A percentile compares a stretch with the other conserved stretches of the same genome.
phyloP scores from a whole-genome alignment of 2,329 filamentous ascomycete genomes.

The Fusarium bactridioides region DNA sequence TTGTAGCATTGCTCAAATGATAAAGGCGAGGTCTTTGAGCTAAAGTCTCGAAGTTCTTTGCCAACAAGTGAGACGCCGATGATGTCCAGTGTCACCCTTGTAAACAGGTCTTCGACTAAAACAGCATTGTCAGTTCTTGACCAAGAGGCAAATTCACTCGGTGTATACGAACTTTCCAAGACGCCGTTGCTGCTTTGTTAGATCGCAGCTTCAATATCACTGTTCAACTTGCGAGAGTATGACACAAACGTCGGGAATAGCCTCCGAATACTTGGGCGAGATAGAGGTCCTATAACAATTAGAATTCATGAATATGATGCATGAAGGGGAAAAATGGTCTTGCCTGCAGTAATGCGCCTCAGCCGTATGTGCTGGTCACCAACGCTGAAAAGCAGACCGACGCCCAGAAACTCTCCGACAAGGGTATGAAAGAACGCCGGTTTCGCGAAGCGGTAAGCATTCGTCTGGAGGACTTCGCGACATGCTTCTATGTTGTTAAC shows the following conservation, averaged over 20 bases:
- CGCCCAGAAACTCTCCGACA: conserved; percentile 20
- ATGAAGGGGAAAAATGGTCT: neutral
- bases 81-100: conserved; percentile 13
- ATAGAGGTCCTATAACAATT: neutral
- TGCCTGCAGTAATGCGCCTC: conserved; percentile 4
- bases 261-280: neutral
- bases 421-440: conserved; percentile 19
- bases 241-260: neutral
- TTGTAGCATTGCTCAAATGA: conserved; percentile 24
- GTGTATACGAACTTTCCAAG: neutral
- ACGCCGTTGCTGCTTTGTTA: neutral
- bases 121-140: neutral
- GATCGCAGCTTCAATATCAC: neutral
- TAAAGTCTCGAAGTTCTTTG: conserved; percentile 3
- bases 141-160: rapidly evolving
- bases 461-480: conserved; percentile 18
- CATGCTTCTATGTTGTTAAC: conserved; percentile 22
- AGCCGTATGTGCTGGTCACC: conserved; percentile 22
- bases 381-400: conserved; percentile 14
- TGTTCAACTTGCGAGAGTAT: neutral
- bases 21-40: neutral
- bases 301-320: neutral
- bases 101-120: neutral
- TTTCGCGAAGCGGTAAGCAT: conserved; percentile 13
- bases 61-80: conserved; percentile 7